Evolutionary conservation across 192 early-diverging fungal genomes (phyloP), one percentile per base, ranked within the genome.

Genomic region (Gonapodya prolifera): DNA sequence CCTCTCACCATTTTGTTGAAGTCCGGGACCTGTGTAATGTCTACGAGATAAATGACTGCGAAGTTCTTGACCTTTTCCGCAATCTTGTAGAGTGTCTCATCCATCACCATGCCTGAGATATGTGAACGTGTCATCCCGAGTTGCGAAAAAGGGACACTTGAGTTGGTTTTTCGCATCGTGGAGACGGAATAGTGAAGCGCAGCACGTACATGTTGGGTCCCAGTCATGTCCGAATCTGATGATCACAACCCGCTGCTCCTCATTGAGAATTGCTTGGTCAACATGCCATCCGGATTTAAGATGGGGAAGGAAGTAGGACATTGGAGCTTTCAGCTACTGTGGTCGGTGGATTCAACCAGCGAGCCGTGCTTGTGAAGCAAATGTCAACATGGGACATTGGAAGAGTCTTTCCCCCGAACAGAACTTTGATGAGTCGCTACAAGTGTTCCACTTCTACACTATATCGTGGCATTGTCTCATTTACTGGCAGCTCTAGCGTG

Each of bases 41-140:
- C 98, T 18, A 96, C 94, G 34, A 98, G 83, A 78, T 99, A 99
- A 34, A 98, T 88, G 8, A 97, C 94, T 0, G 98, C 98, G 92
- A 98, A 99, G 84, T 97, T 98, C 83, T 97, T 98, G 81, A 98
- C 91, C 83, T 92, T 93, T 75, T 99, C 98, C 1, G 93, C 94
- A 33, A 96, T 93, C 34, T 86, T 83, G 81, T 96, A 96, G 34
- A 99, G 86, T 70, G 93, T 90, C 81, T 99, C 98, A 82, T 99
- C 98, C 95, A 96, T 96, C 69, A 89, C 84, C 98, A 99, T 99
- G 85, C 98, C 89, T 88, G 83, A 75, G 76, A 61, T 16, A 61
- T 61, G 45, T 61, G 45, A 61, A 8, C 8, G 23, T 16, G 8
- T 8, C 45, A 61, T 61, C 33, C 36, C 0, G 32, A 75, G 23